Conservation (phyloP, 768 basidiomycete species). For the Mycena rosella region DNA sequence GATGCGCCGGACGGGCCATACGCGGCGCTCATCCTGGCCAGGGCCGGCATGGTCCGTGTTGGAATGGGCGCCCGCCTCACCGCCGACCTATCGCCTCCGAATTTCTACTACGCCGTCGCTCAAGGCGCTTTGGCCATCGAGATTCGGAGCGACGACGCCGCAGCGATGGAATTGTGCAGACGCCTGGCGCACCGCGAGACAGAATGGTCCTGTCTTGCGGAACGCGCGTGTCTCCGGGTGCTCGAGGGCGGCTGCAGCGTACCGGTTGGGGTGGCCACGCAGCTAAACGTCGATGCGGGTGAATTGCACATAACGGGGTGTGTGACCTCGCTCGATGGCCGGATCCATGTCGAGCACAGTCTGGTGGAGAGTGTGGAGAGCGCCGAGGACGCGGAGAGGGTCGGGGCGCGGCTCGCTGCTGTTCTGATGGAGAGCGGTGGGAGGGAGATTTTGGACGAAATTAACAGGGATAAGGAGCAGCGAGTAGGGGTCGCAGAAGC, state of each 20-base stretch:
- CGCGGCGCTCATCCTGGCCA: slow-evolving; percentile 91
- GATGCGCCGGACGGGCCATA: slow-evolving; percentile 88
- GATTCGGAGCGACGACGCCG: slow-evolving; percentile 75
- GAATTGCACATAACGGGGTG: slow-evolving; percentile 79
- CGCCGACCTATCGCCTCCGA: slow-evolving; percentile 77
- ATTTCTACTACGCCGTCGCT: slow-evolving; percentile 89
- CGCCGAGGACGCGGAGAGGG: slow-evolving; percentile 68
- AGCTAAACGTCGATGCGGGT: slow-evolving; percentile 46
- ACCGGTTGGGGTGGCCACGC: slow-evolving; percentile 85
- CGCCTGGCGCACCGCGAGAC: slow-evolving; percentile 83
- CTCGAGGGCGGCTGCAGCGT: slow-evolving; percentile 98
- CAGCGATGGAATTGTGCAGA: slow-evolving; percentile 72
- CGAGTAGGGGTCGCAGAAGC: slow-evolving; percentile 58
- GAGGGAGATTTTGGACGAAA: slow-evolving; percentile 84
- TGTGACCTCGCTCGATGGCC: slow-evolving; percentile 88
- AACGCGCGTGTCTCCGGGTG: slow-evolving; percentile 88
- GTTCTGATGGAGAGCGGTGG: slow-evolving; percentile 79
- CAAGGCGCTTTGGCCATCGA: slow-evolving; percentile 95
- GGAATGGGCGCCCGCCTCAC: slow-evolving; percentile 83
- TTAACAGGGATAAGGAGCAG: slow-evolving; percentile 71
- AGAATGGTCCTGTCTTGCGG: slow-evolving; percentile 82
- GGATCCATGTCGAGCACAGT: slow-evolving; percentile 75
- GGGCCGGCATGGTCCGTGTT: slow-evolving; percentile 91
- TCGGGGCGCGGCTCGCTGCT: slow-evolving; percentile 77
- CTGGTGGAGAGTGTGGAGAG: slow-evolving; percentile 64